Conservation (phyloP, 1,139 yeast genomes). For the Pichia sp. region DNA sequence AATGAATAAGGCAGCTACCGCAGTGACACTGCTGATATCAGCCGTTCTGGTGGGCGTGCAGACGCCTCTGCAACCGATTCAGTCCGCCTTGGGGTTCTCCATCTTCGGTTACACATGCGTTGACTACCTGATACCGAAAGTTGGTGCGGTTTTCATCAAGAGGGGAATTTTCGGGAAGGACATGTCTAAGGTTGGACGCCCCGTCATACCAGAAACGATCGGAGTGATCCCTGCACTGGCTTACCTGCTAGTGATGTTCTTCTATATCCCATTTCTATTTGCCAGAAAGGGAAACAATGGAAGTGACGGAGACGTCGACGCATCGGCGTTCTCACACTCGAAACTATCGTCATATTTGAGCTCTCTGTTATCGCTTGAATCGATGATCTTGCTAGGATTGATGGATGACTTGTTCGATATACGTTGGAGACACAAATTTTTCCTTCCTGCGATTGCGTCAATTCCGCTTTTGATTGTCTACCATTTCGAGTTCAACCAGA, state of each 20-base stretch:
- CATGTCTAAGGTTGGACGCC: constrained; percentile 63
- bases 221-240: constrained; percentile 85
- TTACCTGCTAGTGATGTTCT: constrained; percentile 73
- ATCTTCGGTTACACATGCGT: constrained; percentile 62
- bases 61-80: constrained; percentile 34
- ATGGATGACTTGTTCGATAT: constrained; percentile 94
- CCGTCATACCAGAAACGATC: constrained; percentile 82
- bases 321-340: constrained; percentile 23
- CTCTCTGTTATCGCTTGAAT: constrained; percentile 76
- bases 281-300: constrained; percentile 37
- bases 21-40: constrained; percentile 1
- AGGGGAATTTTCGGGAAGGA: constrained; percentile 85
- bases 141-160: constrained; percentile 60
- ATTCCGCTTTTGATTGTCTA: constrained; percentile 88
- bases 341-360: constrained; percentile 82
- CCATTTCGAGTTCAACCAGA: constrained; percentile 90
- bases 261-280: constrained; percentile 85
- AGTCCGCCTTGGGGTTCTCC: constrained; percentile 49
- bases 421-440: constrained; percentile 95
- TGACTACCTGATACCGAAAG: constrained; percentile 58
- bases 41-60: constrained; percentile 1
- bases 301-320: not conserved
- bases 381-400: constrained; percentile 80
- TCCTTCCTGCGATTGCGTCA: constrained; percentile 90
- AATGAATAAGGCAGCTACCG: not conserved